Evolutionary conservation across 805 yeast species (phyloP).

Genomic region (Suhomyces sp.): DNA sequence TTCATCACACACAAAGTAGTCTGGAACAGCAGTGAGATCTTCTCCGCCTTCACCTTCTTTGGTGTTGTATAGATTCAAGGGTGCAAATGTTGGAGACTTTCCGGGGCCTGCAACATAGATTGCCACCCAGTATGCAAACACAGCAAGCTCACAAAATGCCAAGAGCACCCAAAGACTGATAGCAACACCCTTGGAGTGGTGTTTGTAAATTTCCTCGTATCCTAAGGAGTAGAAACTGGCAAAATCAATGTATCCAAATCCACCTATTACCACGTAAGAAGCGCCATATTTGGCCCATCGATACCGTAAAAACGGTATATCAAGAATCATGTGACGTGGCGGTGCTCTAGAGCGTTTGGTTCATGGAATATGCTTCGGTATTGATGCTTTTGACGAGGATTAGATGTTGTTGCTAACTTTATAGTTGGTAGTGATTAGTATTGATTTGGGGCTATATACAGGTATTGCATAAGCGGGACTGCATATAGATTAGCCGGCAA

Average conservation of each 20-base stretch:
- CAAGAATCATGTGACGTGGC: constrained; percentile 14
- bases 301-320: constrained; percentile 8
- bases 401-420: no score
- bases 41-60: constrained; percentile 9
- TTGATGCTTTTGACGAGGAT: no score
- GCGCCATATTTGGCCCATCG: constrained; percentile 19
- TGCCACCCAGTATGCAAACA: constrained; percentile 43
- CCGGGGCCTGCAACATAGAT: constrained; percentile 62
- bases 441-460: no score
- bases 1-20: constrained; percentile 62
- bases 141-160: constrained; percentile 25
- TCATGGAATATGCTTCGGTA: no score
- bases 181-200: constrained; percentile 32
- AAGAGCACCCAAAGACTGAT: constrained; percentile 36
- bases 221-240: constrained; percentile 46
- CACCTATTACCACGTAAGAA: constrained; percentile 28
- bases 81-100: constrained; percentile 31
- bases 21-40: constrained; percentile 47
- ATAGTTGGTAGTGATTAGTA: no score
- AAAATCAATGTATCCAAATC: constrained; percentile 44
- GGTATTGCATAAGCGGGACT: no score
- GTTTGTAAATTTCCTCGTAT: constrained; percentile 33
- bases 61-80: constrained; percentile 29
- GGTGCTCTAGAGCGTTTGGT: no score
- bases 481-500: no score